phyloP scores from a whole-genome alignment of 2,329 filamentous ascomycete genomes.

The Paecilomyces dactylethromorphus region DNA sequence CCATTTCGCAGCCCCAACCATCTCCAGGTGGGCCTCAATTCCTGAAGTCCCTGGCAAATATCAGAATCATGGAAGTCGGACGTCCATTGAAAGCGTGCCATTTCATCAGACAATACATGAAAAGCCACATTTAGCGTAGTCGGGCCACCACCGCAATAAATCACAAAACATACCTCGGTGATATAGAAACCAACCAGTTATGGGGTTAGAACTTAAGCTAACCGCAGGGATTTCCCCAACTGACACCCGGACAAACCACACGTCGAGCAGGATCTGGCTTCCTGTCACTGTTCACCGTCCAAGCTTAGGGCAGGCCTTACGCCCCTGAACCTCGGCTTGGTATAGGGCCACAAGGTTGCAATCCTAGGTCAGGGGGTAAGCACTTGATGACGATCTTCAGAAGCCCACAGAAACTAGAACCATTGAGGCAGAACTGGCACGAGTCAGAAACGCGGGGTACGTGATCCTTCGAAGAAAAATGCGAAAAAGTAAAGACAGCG shows the following conservation, averaged over 20 bases:
- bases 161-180: background rate
- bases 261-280: background rate
- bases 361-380: conserved; percentile 3
- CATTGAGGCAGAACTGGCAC: background rate
- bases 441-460: background rate
- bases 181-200: background rate
- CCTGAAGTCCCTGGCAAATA: background rate
- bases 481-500: background rate
- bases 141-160: background rate
- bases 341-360: background rate
- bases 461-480: background rate
- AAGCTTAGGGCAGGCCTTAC: background rate
- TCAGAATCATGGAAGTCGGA: background rate
- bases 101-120: background rate
- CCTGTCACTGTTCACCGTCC: background rate
- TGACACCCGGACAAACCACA: background rate
- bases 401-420: background rate
- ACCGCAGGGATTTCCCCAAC: background rate
- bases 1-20: background rate
- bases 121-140: background rate
- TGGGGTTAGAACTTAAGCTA: background rate
- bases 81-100: background rate
- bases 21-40: background rate
- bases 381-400: background rate
- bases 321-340: background rate